Base-by-base conservation (phyloP, 139 green algal genomes). In the Edaphochlamys debaryana region DNA sequence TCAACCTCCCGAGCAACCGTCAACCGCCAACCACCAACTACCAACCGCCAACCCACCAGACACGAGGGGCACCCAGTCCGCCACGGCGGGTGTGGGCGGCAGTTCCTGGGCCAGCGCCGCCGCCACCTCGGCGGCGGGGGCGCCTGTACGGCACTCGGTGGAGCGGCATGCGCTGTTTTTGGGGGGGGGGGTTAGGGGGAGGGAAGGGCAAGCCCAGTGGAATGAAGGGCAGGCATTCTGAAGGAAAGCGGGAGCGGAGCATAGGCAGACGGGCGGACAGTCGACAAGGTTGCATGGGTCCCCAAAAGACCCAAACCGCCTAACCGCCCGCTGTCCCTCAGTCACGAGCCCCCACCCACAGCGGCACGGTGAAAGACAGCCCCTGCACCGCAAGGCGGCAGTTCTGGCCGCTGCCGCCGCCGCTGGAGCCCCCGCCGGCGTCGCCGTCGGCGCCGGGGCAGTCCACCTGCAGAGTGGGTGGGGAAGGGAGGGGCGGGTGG, bases 61-160 rank as follows among this genome's bases (percentile, higher is more conserved):
- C 32, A 73, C 32, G 25, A 82, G 63, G 29, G 76, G 76, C 22
- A 82, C 63, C 76, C 76, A 82, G 63, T 82, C 62, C 42, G 50
- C 42, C 32, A 82, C 76, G 25, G 32, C 62, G n/a, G 76, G 42
- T 63, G 63, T 41, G 42, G 62, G 42, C 62, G 76, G 63, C 76
- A n/a, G 76, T 22, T 19, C 76, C 27, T 13, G 9, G 60, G n/a
- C 60, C 38, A 36, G 63, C 41, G 76, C n/a, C 63, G 76, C 62
- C 76, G 76, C 76, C 40, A 82, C 76, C n/a, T 22, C n/a, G 38
- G 76, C 62, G 30, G n/a, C 32, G 20, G 76, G 27, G 27, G 32
- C 13, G 19, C 11, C 45, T 5, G 76, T 74, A 52, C 76, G 76
- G 42, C 76, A 82, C 76, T 82, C 76, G n/a, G 37, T 64, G 8